Percentiles rank a stretch among this genome's conserved stretches.
These are phyloP conservation scores for Solanum appendiculatum DNA, from an alignment of 257 asterid genomes.

Conservation along the genomic window DNA sequence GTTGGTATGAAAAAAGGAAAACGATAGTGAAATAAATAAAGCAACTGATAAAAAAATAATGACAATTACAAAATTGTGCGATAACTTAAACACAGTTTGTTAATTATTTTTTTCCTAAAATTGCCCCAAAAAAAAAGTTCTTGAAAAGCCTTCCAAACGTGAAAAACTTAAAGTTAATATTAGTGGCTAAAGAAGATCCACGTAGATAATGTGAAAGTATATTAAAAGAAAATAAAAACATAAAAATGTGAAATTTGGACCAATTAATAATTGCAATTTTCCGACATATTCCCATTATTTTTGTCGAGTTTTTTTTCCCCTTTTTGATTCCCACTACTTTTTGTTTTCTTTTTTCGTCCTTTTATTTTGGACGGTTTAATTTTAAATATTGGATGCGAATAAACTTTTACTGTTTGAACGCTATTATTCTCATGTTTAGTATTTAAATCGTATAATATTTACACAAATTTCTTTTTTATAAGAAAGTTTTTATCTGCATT, in stretches of 20 bases:
- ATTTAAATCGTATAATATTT: no score
- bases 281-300: neutral
- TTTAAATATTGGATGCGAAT: no score
- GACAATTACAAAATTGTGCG: no score
- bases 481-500: no score
- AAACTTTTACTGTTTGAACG: no score
- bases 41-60: accelerated
- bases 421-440: no score
- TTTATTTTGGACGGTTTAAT: neutral
- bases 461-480: no score
- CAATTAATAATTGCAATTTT: neutral
- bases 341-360: neutral
- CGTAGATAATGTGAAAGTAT: neutral
- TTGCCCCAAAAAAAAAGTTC: neutral
- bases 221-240: neutral
- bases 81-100: no score
- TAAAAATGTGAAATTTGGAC: neutral
- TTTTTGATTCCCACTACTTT: neutral
- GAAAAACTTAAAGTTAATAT: neutral
- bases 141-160: neutral
- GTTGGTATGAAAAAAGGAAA: no score
- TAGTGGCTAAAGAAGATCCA: neutral
- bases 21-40: no score
- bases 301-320: neutral
- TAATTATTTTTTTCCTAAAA: neutral